phyloP scores from a whole-genome alignment of 495 filamentous ascomycete genomes.

The Hypoxylon cercidicola region DNA sequence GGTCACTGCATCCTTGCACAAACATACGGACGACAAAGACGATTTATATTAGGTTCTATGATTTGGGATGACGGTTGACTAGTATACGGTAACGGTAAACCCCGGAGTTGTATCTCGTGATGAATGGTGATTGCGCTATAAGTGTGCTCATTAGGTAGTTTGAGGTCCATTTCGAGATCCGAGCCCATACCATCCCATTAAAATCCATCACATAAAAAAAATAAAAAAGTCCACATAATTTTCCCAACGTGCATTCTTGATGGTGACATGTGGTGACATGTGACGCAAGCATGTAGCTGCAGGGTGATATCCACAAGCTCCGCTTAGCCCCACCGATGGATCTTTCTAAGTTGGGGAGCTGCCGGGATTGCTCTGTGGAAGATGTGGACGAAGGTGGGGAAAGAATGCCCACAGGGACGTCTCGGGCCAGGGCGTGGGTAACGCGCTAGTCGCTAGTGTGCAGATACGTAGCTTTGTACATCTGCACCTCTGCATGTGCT shows the following conservation, averaged over 20 bases:
- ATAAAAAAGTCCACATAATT: constrained; percentile 20
- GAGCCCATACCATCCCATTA: neutral
- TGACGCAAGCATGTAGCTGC: constrained; percentile 43
- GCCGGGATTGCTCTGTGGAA: constrained; percentile 10
- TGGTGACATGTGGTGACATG: constrained; percentile 42
- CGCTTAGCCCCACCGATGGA: constrained; percentile 32
- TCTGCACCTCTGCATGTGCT: constrained; percentile 17
- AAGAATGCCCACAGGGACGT: constrained; percentile 38
- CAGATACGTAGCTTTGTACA: constrained; percentile 17
- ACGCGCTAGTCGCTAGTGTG: constrained; percentile 9
- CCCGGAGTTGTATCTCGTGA: too few species aligned
- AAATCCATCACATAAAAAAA: neutral
- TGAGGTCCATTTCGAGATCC: too few species aligned
- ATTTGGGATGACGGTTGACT: too few species aligned
- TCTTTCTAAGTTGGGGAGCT: constrained; percentile 40
- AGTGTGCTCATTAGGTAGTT: too few species aligned
- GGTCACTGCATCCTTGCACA: too few species aligned
- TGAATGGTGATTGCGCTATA: too few species aligned
- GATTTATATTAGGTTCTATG: too few species aligned
- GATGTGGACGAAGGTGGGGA: constrained; percentile 14
- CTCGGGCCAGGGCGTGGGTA: constrained; percentile 41
- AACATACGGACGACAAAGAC: too few species aligned
- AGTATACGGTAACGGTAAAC: too few species aligned
- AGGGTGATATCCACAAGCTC: constrained; percentile 36
- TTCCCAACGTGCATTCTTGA: constrained; percentile 25